phyloP scores from a whole-genome alignment of 2,329 filamentous ascomycete species.

The Rutstroemia sp. region DNA sequence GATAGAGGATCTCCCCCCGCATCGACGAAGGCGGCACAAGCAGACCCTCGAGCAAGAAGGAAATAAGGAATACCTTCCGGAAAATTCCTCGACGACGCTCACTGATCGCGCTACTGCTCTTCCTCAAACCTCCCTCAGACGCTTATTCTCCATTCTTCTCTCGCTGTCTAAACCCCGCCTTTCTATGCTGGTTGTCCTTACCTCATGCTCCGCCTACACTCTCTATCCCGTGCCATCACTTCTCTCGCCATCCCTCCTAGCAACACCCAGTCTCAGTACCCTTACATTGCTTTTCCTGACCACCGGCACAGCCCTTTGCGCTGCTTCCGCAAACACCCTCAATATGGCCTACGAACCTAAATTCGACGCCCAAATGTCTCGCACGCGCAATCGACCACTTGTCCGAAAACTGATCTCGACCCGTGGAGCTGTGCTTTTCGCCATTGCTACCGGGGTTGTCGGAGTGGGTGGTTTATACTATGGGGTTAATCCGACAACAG shows the following conservation, averaged over 20 bases:
- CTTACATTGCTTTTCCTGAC: conserved; percentile 91
- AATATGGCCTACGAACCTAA: conserved; percentile 96
- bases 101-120: conserved; percentile 42
- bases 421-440: conserved; percentile 69
- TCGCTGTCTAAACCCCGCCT: conserved; percentile 94
- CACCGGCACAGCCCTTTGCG: conserved; percentile 77
- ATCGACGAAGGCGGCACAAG: conserved; percentile 26
- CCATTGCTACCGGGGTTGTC: conserved; percentile 58
- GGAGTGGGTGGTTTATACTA: conserved; percentile 73
- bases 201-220: conserved; percentile 84
- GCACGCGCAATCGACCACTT: conserved; percentile 85
- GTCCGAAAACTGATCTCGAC: conserved; percentile 72
- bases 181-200: conserved; percentile 83
- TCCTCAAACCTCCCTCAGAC: conserved; percentile 48
- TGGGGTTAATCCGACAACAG: conserved; percentile 90
- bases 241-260: conserved; percentile 58
- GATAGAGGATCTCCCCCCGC: conserved; percentile 23
- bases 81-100: conserved; percentile 49
- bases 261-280: conserved; percentile 74
- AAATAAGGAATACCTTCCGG: conserved; percentile 31
- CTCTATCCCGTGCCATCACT: conserved; percentile 89
- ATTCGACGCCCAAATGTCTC: conserved; percentile 86
- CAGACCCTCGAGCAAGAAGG: conserved; percentile 17
- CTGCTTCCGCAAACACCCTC: conserved; percentile 84
- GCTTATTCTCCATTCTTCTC: conserved; percentile 71